phyloP scores from a whole-genome alignment of 352 stramenopile species.

The Paralagenidium karlingii region DNA sequence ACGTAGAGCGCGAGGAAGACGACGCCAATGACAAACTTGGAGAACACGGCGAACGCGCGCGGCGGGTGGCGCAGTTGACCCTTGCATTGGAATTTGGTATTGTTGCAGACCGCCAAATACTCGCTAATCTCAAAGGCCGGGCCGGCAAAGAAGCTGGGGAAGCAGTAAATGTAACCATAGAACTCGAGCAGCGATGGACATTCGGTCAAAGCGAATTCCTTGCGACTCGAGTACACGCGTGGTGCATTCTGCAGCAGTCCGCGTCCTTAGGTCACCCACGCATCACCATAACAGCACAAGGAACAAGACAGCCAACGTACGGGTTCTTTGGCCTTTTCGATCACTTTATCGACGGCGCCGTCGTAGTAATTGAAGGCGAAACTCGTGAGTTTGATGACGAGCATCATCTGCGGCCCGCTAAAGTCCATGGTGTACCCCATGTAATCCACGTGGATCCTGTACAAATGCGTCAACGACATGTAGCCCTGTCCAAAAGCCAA shows the following conservation, averaged over 20 bases:
- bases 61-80: conserved; percentile 20
- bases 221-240: conserved; percentile 11
- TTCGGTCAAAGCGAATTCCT: conserved; percentile 42
- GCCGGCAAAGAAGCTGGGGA: conserved; percentile 90
- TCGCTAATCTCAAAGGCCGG: conserved; percentile 93
- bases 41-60: conserved; percentile 15
- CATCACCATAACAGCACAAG: too few relatives aligned
- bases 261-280: neutral
- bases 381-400: conserved; percentile 96
- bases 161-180: conserved; percentile 95
- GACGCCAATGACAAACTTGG: conserved; percentile 37
- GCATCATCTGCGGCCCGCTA: conserved; percentile 83
- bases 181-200: conserved; percentile 91
- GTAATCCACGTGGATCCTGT: conserved; percentile 94
- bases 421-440: conserved; percentile 84
- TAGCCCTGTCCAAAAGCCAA: conserved; percentile 40
- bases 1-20: conserved; percentile 40
- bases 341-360: conserved; percentile 28
- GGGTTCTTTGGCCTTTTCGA: neutral
- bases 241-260: neutral
- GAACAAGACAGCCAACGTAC: too few relatives aligned
- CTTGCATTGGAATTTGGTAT: conserved; percentile 27
- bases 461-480: conserved; percentile 87
- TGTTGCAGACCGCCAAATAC: conserved; percentile 72
- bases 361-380: conserved; percentile 96